Conservation (phyloP, 2,329 filamentous ascomycete species). For the Fusarium hainanense region DNA sequence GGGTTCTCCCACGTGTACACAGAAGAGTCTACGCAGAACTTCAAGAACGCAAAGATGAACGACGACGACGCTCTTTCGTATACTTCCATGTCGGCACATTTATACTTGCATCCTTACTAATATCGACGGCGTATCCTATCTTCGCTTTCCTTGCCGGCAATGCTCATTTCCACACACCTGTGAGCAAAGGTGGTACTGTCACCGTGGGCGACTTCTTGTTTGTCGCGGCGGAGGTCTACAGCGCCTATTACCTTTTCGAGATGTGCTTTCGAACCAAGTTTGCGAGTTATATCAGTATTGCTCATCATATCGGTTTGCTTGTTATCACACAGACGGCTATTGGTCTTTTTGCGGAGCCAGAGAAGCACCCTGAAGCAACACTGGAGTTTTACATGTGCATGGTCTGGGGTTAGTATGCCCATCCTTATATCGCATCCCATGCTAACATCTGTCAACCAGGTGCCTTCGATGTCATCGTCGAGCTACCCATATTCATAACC, state of each 20-base stretch:
- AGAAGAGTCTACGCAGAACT: not conserved
- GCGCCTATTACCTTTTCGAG: slow-evolving; percentile 16
- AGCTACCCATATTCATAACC: slow-evolving; percentile 9
- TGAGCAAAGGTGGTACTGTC: not conserved
- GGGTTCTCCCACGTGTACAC: slow-evolving; percentile 7
- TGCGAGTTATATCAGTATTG: slow-evolving; percentile 16
- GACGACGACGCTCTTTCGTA: slow-evolving; percentile 13
- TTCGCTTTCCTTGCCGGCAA: slow-evolving; percentile 6
- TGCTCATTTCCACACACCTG: not conserved
- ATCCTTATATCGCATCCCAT: accelerated
- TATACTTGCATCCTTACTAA: not conserved
- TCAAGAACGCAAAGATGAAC: slow-evolving; percentile 6
- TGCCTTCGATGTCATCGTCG: slow-evolving; percentile 14
- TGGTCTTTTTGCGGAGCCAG: slow-evolving; percentile 5
- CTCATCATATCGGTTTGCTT: slow-evolving; percentile 6
- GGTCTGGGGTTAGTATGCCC: slow-evolving; percentile 14
- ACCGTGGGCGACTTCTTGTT: slow-evolving; percentile 7
- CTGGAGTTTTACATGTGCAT: slow-evolving; percentile 28
- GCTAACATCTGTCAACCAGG: not conserved
- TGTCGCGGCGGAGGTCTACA: slow-evolving; percentile 10
- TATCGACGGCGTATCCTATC: not conserved
- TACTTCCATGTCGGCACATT: slow-evolving; percentile 22
- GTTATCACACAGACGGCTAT: slow-evolving; percentile 4
- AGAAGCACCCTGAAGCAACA: slow-evolving; percentile 11
- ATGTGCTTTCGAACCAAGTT: slow-evolving; percentile 24